Percentiles rank a stretch among this genome's conserved stretches.
Evolutionary conservation across 2,329 filamentous ascomycete genomes (phyloP).

Genomic region (Diplocarpon mali): DNA sequence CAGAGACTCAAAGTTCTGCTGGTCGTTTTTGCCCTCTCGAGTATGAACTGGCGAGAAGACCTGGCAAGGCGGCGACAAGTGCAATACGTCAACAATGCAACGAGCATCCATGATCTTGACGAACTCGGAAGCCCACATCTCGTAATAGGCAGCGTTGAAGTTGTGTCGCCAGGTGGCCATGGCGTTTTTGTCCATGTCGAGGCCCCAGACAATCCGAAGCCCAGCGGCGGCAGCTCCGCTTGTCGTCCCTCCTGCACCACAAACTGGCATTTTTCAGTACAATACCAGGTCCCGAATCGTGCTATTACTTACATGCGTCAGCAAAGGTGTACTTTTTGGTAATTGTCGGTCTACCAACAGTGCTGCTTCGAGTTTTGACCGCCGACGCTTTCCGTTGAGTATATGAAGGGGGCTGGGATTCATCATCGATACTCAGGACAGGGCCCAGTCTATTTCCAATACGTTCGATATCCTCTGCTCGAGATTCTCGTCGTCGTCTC

Average conservation of each 20-base stretch:
- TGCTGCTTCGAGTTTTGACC: too few species aligned
- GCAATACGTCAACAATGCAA: conserved; percentile 51
- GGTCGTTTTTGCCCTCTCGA: conserved; percentile 43
- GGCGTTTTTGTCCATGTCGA: conserved; percentile 42
- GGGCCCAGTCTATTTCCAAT: neutral
- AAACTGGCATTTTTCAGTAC: conserved; percentile 30
- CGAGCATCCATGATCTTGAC: conserved; percentile 22
- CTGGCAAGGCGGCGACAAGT: conserved; percentile 70
- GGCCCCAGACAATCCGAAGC: conserved; percentile 44
- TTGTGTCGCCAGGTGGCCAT: conserved; percentile 10
- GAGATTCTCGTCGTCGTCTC: neutral
- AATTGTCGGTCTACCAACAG: too few species aligned
- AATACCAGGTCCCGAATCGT: neutral
- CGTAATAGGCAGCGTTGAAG: conserved; percentile 15
- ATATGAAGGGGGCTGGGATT: too few species aligned
- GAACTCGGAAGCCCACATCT: conserved; percentile 38
- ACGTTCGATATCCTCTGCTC: neutral
- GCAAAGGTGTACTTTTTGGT: conserved; percentile 10
- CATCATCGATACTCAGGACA: neutral
- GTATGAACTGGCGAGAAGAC: conserved; percentile 64
- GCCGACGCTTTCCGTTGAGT: too few species aligned
- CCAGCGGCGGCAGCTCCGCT: conserved; percentile 50
- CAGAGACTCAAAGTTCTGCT: conserved; percentile 51
- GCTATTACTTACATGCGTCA: conserved; percentile 15
- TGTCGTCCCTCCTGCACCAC: conserved; percentile 60